phyloP scores from a whole-genome alignment of 2,329 filamentous ascomycete species.

The Elsinoe perseae region DNA sequence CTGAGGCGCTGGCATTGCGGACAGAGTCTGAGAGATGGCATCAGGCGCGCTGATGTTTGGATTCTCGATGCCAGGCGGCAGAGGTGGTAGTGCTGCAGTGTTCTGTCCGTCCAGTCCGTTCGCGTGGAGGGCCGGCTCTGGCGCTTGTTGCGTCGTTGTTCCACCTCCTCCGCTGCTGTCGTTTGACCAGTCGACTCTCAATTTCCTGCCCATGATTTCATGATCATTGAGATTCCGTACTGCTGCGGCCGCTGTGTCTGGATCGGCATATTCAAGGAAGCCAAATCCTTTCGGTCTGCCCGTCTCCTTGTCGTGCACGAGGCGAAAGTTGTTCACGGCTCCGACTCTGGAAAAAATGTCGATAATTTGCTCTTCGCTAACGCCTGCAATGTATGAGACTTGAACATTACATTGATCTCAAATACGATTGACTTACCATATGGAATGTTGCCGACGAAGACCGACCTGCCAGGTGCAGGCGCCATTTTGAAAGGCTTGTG shows the following conservation, averaged over 20 bases:
- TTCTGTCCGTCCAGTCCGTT: conserved; percentile 39
- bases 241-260: conserved; percentile 84
- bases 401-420: not conserved
- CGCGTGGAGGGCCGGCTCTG: conserved; percentile 19
- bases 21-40: conserved; percentile 84
- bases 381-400: conserved; percentile 47
- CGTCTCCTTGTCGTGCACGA: conserved; percentile 93
- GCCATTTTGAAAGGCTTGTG: not conserved
- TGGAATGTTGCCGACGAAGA: conserved; percentile 81
- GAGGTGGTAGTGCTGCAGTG: conserved; percentile 59
- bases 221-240: conserved; percentile 93
- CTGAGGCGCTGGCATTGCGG: conserved; percentile 76
- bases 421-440: conserved; percentile 50
- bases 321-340: conserved; percentile 81
- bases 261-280: conserved; percentile 90
- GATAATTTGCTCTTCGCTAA: conserved; percentile 92
- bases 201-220: conserved; percentile 88
- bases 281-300: conserved; percentile 93
- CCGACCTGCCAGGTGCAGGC: conserved; percentile 60
- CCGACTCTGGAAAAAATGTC: conserved; percentile 88
- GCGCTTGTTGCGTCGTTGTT: conserved; percentile 23
- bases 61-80: conserved; percentile 78
- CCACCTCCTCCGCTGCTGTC: conserved; percentile 58
- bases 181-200: conserved; percentile 93
- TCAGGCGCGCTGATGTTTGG: conserved; percentile 78